Base-by-base conservation (phyloP, 192 early-diverging fungal species). In the Nowakowskiella sp. region DNA sequence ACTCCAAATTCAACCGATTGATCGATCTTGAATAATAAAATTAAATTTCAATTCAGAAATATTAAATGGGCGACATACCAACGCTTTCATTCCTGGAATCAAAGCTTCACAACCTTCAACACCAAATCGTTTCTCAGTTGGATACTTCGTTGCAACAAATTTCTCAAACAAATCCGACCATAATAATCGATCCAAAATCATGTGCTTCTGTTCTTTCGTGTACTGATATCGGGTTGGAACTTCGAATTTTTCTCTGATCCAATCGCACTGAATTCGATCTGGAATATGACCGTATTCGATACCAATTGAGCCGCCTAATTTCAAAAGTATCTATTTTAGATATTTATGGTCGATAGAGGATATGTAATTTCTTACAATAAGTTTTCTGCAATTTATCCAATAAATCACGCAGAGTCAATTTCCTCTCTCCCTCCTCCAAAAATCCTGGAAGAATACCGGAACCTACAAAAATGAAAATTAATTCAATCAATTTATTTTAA, bases 211-310 rank as follows among this genome's bases (percentile, higher is more conserved):
- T 42, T 90, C 92, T 49, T 81, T 88, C 44, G 82, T 72, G 76
- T 92, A 99, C 55, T 77, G 68, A 81, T 87, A 92, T 46, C 89
- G 89, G 63, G 78, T 58, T 34, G 92, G 93, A 34, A 88, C 87
- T 74, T 99, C 95, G 57, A 99, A 77, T 43, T 85, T 83, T 55
- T 82, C 70, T 32, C 92, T 80, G 61, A 99, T 87, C 95, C 95
- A 99, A 77, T 99, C 91, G 73, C 92, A 96, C 66, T 89, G 86
- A 28, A 71, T 80, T 58, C 92, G 87, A 72, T 96, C 93, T 44
- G 89, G 85, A 65, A 99, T 99, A 73, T 99, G 95, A 51, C 91
- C 91, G 75, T 96, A 99, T 71, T 99, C 95, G 54, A 95, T 78
- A n/a, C n/a, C n/a, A 33, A 96, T 83, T n/a, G 86, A 81, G 36